Evolutionary conservation across 805 yeast species (phyloP).

Genomic region (Kodamaea jinghongensis): DNA sequence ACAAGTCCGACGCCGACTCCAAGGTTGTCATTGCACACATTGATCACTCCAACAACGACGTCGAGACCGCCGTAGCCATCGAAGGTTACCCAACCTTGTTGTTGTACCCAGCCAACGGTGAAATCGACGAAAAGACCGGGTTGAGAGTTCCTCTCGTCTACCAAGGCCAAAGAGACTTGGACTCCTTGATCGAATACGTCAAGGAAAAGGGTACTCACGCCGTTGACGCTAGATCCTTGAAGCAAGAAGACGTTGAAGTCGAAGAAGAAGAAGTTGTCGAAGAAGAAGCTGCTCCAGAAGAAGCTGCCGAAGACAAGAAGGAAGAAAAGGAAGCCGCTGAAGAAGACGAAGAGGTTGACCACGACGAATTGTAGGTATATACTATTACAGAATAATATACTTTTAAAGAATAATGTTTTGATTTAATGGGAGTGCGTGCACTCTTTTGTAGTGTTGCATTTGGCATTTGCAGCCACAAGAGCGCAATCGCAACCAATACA

Average conservation of each 20-base stretch:
- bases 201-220: conserved; percentile 62
- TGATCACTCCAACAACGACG: conserved; percentile 89
- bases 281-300: conserved; percentile 10
- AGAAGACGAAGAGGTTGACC: conserved; percentile 17
- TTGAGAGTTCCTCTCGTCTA: conserved; percentile 55
- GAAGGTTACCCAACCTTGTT: conserved; percentile 91
- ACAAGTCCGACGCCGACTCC: conserved; percentile 42
- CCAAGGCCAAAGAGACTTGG: conserved; percentile 71
- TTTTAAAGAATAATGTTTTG: too few species aligned
- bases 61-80: conserved; percentile 62
- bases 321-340: conserved; percentile 3
- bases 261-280: conserved; percentile 24
- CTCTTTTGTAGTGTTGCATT: too few species aligned
- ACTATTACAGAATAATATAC: conserved; percentile 2
- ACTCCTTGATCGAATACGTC: conserved; percentile 67
- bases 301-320: conserved; percentile 4
- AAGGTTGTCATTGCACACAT: conserved; percentile 78
- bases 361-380: conserved; percentile 37
- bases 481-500: too few species aligned
- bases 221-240: conserved; percentile 49
- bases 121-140: conserved; percentile 40
- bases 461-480: too few species aligned
- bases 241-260: conserved; percentile 27
- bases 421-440: background rate
- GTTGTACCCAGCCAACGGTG: conserved; percentile 76